These are phyloP conservation scores for Pyricularia grisea DNA, from an alignment of 2,329 filamentous ascomycete species.

Conservation along the genomic window DNA sequence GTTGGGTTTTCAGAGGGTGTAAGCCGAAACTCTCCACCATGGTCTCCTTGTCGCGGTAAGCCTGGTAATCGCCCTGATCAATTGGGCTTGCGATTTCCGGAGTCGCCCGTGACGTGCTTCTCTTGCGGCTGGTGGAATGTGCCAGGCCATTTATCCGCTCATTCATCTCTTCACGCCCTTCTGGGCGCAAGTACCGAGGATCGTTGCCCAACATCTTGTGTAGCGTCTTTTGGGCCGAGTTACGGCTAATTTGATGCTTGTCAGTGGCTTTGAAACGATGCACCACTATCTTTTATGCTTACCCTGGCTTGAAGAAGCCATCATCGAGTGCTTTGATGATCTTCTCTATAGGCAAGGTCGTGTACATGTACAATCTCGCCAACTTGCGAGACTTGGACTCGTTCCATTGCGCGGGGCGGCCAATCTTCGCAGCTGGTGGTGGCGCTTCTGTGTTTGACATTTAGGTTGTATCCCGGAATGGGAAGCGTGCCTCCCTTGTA, in stretches of 20 bases:
- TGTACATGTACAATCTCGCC: conserved; percentile 47
- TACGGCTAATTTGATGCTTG: conserved; percentile 29
- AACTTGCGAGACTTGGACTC: conserved; percentile 41
- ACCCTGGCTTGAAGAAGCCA: conserved; percentile 36
- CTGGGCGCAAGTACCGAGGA: conserved; percentile 46
- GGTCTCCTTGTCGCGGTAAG: background rate
- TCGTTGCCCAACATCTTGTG: conserved; percentile 48
- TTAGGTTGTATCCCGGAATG: background rate
- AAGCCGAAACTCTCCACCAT: background rate
- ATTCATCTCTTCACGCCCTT: conserved; percentile 39
- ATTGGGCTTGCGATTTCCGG: conserved; percentile 1
- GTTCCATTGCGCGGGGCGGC: conserved; percentile 49
- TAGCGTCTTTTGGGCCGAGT: conserved; percentile 50
- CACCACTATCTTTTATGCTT: conserved; percentile 12
- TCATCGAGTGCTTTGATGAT: conserved; percentile 39
- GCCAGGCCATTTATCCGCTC: conserved; percentile 36
- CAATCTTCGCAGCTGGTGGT: conserved; percentile 22
- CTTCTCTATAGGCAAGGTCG: conserved; percentile 38
- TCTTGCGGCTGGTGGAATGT: conserved; percentile 25
- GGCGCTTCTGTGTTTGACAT: background rate
- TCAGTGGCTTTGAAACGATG: conserved; percentile 7
- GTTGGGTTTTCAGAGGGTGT: background rate
- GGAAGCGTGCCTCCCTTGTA: background rate
- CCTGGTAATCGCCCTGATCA: background rate
- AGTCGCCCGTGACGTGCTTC: conserved; percentile 6